Evolutionary conservation across 225 moss, liverwort and hornwort species (phyloP), one percentile per base, ranked within the genome.

Genomic region (Pseudisothecium myosuroides): DNA sequence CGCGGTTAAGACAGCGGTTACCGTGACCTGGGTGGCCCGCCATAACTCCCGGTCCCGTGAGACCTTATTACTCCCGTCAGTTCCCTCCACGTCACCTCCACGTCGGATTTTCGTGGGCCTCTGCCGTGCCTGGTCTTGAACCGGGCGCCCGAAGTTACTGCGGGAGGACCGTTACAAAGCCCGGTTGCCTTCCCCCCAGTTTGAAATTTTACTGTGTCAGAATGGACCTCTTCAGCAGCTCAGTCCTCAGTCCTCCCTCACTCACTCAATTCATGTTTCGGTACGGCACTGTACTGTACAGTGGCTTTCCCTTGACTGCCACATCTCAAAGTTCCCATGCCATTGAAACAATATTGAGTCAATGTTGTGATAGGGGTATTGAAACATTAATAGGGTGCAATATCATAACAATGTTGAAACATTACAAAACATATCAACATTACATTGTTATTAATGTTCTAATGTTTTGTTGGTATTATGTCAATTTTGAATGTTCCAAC

Each of bases 131-230:
- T 45, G 32, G 22, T 21, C 50, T 14, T 5, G 29, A 17, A 58
- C 41, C 13, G 60, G 28, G 17, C 14, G 52, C 52, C 52, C 52
- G 39, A 10, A 58, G 28, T 84, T 68, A 89, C 89, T 59, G 71
- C 49, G 0, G 49, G 75, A 91, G 76, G 78, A 88, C 91, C 91
- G 90, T 93, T 91, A 69, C 78, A 55, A n/a, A 12, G 14, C 77
- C 73, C 78, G 7, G 69, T 56, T 21, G 62, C 64, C 71, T 41
- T 45, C 75, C 11, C 17, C 36, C 55, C 24, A 87, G 67, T 93
- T 93, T 91, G 89, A 93, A 93, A 89, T 82, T 88, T 83, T 67
- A 93, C 93, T 75, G 85, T 88, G 89, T 83, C 88, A 93, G 85
- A 71, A 52, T 62, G 36, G 87, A 77, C 90, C 58, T 17, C 85